Percentiles rank a stretch among this genome's conserved stretches.
Conservation (phyloP, 1,139 yeast genomes). For the Hyphopichia burtonii region DNA sequence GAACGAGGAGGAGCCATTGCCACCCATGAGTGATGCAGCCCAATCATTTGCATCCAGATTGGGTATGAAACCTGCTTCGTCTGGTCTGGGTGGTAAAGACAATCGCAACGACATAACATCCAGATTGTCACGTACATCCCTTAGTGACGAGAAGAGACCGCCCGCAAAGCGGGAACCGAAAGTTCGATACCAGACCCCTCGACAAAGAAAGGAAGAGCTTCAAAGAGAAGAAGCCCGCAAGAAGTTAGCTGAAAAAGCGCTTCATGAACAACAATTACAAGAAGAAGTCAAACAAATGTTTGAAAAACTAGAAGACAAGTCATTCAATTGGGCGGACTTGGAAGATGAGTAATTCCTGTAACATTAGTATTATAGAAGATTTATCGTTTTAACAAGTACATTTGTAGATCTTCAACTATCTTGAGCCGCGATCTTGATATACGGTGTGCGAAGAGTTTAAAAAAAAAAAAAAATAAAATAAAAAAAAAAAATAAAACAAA, state of each 20-base stretch:
- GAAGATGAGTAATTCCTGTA: conserved; percentile 13
- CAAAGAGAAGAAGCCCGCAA: conserved; percentile 8
- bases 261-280: conserved; percentile 20
- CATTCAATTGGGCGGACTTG: conserved; percentile 36
- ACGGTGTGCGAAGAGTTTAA: no score
- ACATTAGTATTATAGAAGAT: neutral
- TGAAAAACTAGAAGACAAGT: conserved; percentile 27
- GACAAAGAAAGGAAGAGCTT: conserved; percentile 9
- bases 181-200: conserved; percentile 11
- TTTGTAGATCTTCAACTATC: no score
- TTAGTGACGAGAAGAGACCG: no score
- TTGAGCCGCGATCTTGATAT: no score
- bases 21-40: conserved; percentile 28
- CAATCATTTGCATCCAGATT: conserved; percentile 26
- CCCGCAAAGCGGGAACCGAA: conserved; percentile 1
- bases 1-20: conserved; percentile 13
- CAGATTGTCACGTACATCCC: no score
- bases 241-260: conserved; percentile 14
- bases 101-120: no score
- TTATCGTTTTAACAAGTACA: no score
- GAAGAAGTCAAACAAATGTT: conserved; percentile 31
- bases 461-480: no score
- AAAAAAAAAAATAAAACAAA: no score
- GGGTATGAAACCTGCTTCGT: conserved; percentile 8
- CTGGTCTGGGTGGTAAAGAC: no score